Evolutionary conservation across 2,329 filamentous ascomycete species (phyloP).

Genomic region (Talaromyces amestolkiae): DNA sequence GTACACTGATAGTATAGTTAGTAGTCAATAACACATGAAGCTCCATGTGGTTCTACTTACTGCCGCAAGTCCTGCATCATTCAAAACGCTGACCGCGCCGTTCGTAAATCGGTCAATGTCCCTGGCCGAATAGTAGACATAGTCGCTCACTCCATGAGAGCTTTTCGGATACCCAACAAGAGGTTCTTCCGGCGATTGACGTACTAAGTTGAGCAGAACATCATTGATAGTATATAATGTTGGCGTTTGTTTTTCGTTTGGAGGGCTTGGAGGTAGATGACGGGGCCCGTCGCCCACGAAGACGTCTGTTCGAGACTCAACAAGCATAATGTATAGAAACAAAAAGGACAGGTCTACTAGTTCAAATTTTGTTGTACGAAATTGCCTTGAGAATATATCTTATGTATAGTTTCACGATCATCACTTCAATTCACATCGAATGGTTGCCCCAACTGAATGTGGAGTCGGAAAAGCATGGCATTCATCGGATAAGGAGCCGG

Average conservation of each 20-base stretch:
- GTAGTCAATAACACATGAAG: neutral
- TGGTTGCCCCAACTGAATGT: neutral
- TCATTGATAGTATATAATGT: neutral
- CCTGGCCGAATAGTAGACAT: neutral
- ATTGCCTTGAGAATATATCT: neutral
- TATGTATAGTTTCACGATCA: neutral
- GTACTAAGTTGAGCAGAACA: neutral
- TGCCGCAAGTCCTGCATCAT: neutral
- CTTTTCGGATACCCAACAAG: constrained; percentile 2
- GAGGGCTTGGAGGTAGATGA: neutral
- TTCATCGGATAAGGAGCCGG: neutral
- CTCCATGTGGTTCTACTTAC: neutral
- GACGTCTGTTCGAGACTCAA: neutral
- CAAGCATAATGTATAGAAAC: neutral
- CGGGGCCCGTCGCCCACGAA: neutral
- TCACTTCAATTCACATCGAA: neutral
- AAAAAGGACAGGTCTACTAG: neutral
- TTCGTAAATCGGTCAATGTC: neutral
- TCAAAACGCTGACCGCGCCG: neutral
- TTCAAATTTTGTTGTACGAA: neutral
- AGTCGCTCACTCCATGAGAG: neutral
- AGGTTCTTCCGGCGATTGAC: neutral
- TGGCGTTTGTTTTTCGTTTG: neutral
- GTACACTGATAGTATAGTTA: neutral
- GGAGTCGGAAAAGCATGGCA: neutral